Conservation (phyloP, 345 rosid genomes). For the Gossypioides kirkii region DNA sequence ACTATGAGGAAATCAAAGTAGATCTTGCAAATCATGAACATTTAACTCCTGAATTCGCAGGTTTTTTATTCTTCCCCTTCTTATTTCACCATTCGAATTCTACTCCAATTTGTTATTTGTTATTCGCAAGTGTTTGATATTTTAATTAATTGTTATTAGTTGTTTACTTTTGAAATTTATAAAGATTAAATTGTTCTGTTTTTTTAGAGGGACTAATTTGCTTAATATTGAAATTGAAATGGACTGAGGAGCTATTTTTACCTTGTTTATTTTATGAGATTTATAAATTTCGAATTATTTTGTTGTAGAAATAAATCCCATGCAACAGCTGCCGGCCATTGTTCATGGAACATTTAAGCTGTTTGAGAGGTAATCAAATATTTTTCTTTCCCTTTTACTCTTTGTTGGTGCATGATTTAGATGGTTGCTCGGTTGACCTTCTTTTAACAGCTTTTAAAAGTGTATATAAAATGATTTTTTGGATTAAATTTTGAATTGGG, state of each 20-base stretch:
- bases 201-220: too few species aligned
- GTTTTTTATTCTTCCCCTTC: constrained; percentile 18
- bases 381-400: background rate
- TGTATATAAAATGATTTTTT: too few species aligned
- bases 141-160: too few species aligned
- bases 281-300: background rate
- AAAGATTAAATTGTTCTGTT: too few species aligned
- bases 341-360: constrained; percentile 77
- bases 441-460: too few species aligned
- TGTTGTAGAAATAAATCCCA: constrained; percentile 65
- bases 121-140: too few species aligned
- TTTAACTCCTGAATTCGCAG: constrained; percentile 53
- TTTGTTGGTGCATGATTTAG: too few species aligned
- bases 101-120: background rate
- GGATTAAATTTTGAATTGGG: too few species aligned
- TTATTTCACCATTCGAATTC: background rate
- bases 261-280: background rate
- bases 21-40: constrained; percentile 50
- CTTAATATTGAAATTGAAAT: too few species aligned
- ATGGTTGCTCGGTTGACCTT: too few species aligned
- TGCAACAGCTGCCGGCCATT: constrained; percentile 64
- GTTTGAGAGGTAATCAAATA: constrained; percentile 62
- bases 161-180: too few species aligned
- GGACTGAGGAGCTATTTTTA: too few species aligned
- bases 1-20: constrained; percentile 63